These are phyloP conservation scores for Tolypocladium guangdongense DNA, from an alignment of 2,329 filamentous ascomycete species.

Conservation along the genomic window DNA sequence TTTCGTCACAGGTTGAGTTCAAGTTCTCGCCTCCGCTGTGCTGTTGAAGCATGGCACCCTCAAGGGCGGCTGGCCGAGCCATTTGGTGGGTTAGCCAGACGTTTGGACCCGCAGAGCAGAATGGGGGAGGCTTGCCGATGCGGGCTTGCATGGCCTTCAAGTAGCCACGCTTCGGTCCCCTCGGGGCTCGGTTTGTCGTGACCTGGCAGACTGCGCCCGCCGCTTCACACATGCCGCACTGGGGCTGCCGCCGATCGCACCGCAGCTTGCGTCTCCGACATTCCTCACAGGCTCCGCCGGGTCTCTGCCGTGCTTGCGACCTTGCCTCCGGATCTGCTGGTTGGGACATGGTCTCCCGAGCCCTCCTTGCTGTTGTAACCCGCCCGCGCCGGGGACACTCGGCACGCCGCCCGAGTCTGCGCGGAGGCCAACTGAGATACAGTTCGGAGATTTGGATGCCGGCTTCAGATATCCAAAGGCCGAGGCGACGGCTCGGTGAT, in stretches of 20 bases:
- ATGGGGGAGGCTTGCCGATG: conserved; percentile 1
- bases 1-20: neutral
- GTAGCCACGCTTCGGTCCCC: conserved; percentile 5
- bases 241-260: conserved; percentile 4
- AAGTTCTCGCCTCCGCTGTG: neutral
- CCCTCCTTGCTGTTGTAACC: no score
- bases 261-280: conserved; percentile 6
- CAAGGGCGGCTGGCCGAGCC: neutral
- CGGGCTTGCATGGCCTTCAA: conserved; percentile 2
- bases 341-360: neutral
- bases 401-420: neutral
- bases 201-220: conserved; percentile 3
- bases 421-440: neutral
- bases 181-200: neutral
- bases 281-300: conserved; percentile 4
- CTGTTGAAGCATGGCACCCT: conserved; percentile 1
- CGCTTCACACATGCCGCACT: conserved; percentile 2
- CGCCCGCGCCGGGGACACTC: neutral
- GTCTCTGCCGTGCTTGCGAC: neutral
- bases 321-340: neutral
- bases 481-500: neutral
- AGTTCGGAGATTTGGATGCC: neutral
- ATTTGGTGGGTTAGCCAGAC: neutral
- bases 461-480: neutral
- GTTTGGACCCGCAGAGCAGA: no score